Percentiles rank a stretch among this genome's conserved stretches.
phyloP scores from a whole-genome alignment of 1,139 yeast genomes.

The Hyphopichia burtonii region DNA sequence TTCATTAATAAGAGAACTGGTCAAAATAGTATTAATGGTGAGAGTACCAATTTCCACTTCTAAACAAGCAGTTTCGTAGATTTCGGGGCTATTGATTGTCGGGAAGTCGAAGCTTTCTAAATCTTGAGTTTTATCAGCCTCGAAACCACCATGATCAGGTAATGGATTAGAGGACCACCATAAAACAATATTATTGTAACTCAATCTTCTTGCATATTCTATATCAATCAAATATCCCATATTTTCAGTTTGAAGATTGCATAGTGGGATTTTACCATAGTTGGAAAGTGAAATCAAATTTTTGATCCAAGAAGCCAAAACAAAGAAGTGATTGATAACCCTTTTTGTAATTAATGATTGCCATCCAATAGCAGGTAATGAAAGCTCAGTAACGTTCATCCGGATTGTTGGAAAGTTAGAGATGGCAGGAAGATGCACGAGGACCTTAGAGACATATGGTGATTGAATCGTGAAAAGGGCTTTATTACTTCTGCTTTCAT shows the following conservation, averaged over 20 bases:
- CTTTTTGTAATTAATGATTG: conserved; percentile 69
- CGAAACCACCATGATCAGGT: conserved; percentile 87
- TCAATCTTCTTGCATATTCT: conserved; percentile 76
- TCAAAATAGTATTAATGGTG: conserved; percentile 80
- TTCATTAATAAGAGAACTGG: conserved; percentile 80
- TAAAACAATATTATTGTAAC: conserved; percentile 63
- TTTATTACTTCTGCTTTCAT: conserved; percentile 68
- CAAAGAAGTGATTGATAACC: conserved; percentile 67
- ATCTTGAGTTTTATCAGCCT: conserved; percentile 53
- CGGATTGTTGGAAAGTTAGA: conserved; percentile 65
- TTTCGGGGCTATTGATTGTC: conserved; percentile 72
- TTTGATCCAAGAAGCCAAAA: conserved; percentile 71
- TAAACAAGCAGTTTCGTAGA: conserved; percentile 74
- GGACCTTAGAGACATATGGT: conserved; percentile 51
- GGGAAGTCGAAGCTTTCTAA: conserved; percentile 72
- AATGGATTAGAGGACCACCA: conserved; percentile 91
- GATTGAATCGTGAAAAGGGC: conserved; percentile 73
- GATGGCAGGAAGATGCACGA: conserved; percentile 43
- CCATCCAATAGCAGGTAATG: conserved; percentile 86
- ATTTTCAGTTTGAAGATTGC: conserved; percentile 78
- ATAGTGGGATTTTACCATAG: conserved; percentile 79
- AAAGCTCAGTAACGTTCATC: conserved; percentile 54
- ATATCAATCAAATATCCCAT: conserved; percentile 80
- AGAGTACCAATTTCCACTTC: conserved; percentile 80
- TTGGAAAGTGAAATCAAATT: conserved; percentile 65